These are phyloP conservation scores for Myxozyma kluyveri DNA, from an alignment of 805 yeast species.

Conservation along the genomic window DNA sequence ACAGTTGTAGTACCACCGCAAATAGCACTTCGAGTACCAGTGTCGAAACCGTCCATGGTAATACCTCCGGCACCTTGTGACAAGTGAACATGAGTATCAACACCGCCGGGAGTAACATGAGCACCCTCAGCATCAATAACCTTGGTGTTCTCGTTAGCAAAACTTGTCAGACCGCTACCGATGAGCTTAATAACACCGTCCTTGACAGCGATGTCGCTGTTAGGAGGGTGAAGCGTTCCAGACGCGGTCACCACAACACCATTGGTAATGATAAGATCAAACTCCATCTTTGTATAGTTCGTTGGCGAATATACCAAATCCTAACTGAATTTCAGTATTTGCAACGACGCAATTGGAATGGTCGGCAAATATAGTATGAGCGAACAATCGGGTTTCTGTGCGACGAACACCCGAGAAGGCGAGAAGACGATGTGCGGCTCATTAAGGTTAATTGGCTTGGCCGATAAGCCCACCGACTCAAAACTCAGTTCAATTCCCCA, in stretches of 20 bases:
- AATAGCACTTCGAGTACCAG: constrained; percentile 48
- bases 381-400: no score
- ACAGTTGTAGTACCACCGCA: constrained; percentile 54
- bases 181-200: constrained; percentile 43
- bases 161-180: constrained; percentile 37
- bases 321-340: no score
- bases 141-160: constrained; percentile 20
- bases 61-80: constrained; percentile 44
- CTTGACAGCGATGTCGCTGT: constrained; percentile 42
- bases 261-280: constrained; percentile 32
- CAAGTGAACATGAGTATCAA: constrained; percentile 51
- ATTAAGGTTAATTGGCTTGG: no score
- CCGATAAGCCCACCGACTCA: no score
- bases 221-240: constrained; percentile 31
- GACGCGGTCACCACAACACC: constrained; percentile 30
- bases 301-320: no score
- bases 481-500: no score
- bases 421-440: no score
- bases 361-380: no score
- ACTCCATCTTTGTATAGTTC: constrained; percentile 11
- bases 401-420: no score
- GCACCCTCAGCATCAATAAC: constrained; percentile 50
- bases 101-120: constrained; percentile 51
- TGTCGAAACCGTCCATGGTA: constrained; percentile 46
- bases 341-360: no score